Base-by-base conservation (phyloP, 108 stramenopile species). In the Pseudonitzschia pungens region DNA sequence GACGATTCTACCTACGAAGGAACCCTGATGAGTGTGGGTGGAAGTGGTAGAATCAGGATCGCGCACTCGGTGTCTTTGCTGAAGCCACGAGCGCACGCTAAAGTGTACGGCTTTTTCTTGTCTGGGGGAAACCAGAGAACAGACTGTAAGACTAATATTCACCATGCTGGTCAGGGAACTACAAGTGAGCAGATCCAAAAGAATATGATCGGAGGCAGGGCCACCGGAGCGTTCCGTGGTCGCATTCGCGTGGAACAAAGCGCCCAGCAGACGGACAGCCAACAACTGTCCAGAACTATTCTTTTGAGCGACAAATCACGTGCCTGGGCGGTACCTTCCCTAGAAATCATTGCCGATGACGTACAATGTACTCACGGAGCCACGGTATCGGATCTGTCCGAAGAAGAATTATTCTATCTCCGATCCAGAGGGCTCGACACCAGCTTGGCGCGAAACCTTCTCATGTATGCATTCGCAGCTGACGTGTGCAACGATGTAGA, bases 301-400 rank as follows among this genome's bases (percentile, higher is more conserved):
- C 74, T 97, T 28, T 72, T 98, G 79, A 88, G 83, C 58, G 95
- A 98, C 69, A 81, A 85, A 70, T 89, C 83, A 4, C 72, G 91
- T 32, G 87, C 96, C 43, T 91, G 90, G 89, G 79, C 92, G n/a
- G 92, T 94, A 29, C 97, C 97, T 24, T 87, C 90, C 36, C 81
- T 98, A 72, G 96, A 96, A 71, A 97, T 98, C 65, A 91, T 96
- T 77, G 96, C 97, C 12, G 96, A 96, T 75, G 94, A 98, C 84
- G 96, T 98, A 18, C 78, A 87, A 73, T 98, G 97, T 78, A 90
- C 93, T 20, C 97, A 98, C 78, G 97, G 97, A 21, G 93, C 96
- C n/a, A 96, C 97, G 16, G 87, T 98, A 60, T 91, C 92, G 21
- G 97, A 98, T 83, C 80, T 98, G 72, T 86, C 87, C 41, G 97